A percentile compares a stretch with the other conserved stretches of the same genome.
Evolutionary conservation across 2,329 filamentous ascomycete species (phyloP).

Genomic region (Juglanconis sp.): DNA sequence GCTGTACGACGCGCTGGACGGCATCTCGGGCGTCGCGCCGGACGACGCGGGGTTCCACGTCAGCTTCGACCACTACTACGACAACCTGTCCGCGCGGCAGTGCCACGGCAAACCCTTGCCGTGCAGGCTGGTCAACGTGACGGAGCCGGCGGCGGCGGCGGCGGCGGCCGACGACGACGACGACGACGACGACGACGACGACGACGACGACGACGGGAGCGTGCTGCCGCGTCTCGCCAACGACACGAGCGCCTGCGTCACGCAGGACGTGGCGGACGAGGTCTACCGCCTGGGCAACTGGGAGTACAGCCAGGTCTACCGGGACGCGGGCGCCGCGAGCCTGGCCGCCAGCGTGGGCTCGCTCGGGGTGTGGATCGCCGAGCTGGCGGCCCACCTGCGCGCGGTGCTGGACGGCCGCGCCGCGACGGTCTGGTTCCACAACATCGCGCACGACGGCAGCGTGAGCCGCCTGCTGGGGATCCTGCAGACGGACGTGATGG

Average conservation of each 20-base stretch:
- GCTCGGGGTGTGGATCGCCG: slow-evolving; percentile 72
- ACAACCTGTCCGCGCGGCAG: slow-evolving; percentile 75
- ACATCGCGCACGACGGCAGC: slow-evolving; percentile 77
- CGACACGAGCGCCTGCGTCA: slow-evolving; percentile 54
- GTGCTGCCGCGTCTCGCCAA: slow-evolving; percentile 24
- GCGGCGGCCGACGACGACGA: slow-evolving; percentile 6
- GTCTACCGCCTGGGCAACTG: slow-evolving; percentile 77
- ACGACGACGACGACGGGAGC: slow-evolving; percentile 24
- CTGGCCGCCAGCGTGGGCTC: slow-evolving; percentile 59
- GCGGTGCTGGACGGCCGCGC: slow-evolving; percentile 40
- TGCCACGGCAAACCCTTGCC: slow-evolving; percentile 73
- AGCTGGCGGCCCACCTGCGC: slow-evolving; percentile 65
- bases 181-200: slow-evolving; percentile 23
- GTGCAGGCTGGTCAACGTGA: slow-evolving; percentile 49
- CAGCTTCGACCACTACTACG: slow-evolving; percentile 79
- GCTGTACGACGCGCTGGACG: slow-evolving; percentile 61
- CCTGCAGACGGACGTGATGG: slow-evolving; percentile 71
- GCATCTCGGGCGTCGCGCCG: slow-evolving; percentile 61
- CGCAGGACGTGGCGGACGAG: slow-evolving; percentile 58
- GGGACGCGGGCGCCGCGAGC: slow-evolving; percentile 56
- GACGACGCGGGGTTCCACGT: slow-evolving; percentile 62
- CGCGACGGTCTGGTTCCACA: slow-evolving; percentile 61
- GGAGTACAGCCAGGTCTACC: slow-evolving; percentile 78
- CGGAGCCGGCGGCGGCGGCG: slow-evolving; percentile 23
- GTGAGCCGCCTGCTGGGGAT: slow-evolving; percentile 65